Evolutionary conservation across 2,329 filamentous ascomycete genomes (phyloP).

Genomic region (Fusarium napiforme): DNA sequence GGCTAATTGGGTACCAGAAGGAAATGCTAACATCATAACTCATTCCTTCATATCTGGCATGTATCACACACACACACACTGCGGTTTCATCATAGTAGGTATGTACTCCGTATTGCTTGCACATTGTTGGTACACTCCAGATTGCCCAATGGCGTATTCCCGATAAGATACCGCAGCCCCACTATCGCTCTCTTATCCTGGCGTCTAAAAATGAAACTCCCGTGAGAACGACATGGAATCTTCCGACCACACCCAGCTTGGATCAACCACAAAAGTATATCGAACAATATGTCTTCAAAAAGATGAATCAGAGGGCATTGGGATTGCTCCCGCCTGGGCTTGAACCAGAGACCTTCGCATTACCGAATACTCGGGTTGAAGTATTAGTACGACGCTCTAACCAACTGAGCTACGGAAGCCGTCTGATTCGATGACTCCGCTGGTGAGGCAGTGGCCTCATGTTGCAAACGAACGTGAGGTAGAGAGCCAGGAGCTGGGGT

Average conservation of each 20-base stretch:
- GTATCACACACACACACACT: too few species aligned
- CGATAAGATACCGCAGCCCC: background rate
- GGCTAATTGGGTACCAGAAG: background rate
- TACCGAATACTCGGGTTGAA: background rate
- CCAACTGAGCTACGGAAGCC: background rate
- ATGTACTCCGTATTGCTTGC: too few species aligned
- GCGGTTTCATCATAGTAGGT: too few species aligned
- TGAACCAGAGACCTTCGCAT: too few species aligned
- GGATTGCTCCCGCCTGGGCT: too few species aligned
- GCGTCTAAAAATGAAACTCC: background rate
- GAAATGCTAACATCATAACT: too few species aligned
- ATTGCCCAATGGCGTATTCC: background rate
- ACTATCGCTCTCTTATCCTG: background rate
- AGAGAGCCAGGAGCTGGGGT: background rate
- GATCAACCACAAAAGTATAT: too few species aligned
- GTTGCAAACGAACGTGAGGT: rapidly evolving
- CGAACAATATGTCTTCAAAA: background rate
- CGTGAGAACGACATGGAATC: background rate
- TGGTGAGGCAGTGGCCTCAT: background rate
- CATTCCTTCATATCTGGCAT: rapidly evolving
- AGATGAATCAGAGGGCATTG: background rate
- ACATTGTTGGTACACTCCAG: too few species aligned
- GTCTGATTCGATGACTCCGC: background rate
- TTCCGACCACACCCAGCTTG: rapidly evolving
- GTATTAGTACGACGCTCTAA: conserved; percentile 1